Conservation (phyloP, 2,329 filamentous ascomycete species). For the Plenodomus tracheiphilus region DNA sequence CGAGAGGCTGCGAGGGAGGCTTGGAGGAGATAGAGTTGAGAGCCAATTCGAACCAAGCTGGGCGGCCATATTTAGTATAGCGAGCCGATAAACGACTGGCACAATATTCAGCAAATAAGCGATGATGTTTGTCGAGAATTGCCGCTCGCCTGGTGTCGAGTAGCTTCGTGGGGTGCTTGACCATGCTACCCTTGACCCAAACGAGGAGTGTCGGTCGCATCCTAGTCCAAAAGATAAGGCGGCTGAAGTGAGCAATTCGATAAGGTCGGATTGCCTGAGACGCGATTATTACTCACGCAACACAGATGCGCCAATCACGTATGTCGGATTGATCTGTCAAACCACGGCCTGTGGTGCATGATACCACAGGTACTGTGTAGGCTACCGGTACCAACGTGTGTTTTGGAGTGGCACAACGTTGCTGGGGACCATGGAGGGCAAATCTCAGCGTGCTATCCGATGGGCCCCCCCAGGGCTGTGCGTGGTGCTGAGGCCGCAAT, state of each 20-base stretch:
- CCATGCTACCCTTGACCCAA: slow-evolving; percentile 6
- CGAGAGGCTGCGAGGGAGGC: too few species aligned
- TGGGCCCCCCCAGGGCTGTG: too few species aligned
- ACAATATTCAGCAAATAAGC: neutral
- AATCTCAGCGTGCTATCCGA: too few species aligned
- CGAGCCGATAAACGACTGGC: slow-evolving; percentile 6
- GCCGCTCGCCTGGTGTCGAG: slow-evolving; percentile 14
- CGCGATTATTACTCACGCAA: slow-evolving; percentile 1
- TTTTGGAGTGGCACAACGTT: too few species aligned
- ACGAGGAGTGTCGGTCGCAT: slow-evolving; percentile 14
- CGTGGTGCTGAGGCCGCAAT: too few species aligned
- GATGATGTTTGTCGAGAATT: slow-evolving; percentile 11
- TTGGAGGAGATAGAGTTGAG: slow-evolving; percentile 13
- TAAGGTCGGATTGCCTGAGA: slow-evolving; percentile 28
- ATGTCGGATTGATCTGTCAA: too few species aligned
- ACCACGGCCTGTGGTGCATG: too few species aligned
- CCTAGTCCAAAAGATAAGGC: slow-evolving; percentile 9
- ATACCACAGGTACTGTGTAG: too few species aligned
- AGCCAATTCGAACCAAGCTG: slow-evolving; percentile 3
- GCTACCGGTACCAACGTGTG: too few species aligned
- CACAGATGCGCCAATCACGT: too few species aligned
- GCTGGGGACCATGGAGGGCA: too few species aligned
- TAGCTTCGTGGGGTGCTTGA: slow-evolving; percentile 16
- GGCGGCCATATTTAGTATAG: slow-evolving; percentile 7
- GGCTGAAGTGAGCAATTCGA: slow-evolving; percentile 16